Percentiles rank a stretch among this genome's conserved stretches.
Conservation (phyloP, 495 filamentous ascomycete genomes). For the Penicillium desertorum region DNA sequence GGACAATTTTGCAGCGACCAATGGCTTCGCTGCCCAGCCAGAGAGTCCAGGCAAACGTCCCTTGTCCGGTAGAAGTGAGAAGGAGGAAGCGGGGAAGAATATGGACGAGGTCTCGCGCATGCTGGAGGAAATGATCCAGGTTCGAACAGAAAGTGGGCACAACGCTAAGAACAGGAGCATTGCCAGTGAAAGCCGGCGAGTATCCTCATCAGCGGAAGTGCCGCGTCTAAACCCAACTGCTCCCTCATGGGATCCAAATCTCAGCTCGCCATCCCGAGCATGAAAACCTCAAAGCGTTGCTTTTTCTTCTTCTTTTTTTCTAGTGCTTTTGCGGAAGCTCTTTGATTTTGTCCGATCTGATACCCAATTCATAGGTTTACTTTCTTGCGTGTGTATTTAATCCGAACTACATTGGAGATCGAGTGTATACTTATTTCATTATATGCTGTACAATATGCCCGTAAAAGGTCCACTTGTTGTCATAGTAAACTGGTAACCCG, state of each 20-base stretch:
- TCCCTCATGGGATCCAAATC: conserved; percentile 4
- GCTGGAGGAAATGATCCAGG: conserved; percentile 92
- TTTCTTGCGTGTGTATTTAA: conserved; percentile 16
- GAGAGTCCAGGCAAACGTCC: conserved; percentile 22
- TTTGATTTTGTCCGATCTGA: conserved; percentile 25
- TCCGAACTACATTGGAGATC: conserved; percentile 6
- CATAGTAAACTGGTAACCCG: background rate
- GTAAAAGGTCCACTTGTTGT: conserved; percentile 3
- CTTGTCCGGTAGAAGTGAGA: conserved; percentile 19
- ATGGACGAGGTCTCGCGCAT: conserved; percentile 88
- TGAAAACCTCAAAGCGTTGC: background rate
- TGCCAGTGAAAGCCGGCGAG: conserved; percentile 37
- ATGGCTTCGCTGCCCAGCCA: conserved; percentile 17
- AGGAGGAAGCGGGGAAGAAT: conserved; percentile 58
- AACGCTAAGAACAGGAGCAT: conserved; percentile 54
- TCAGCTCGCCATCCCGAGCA: conserved; percentile 15
- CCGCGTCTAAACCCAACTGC: conserved; percentile 30
- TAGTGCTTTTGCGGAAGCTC: conserved; percentile 6
- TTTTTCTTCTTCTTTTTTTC: conserved; percentile 13
- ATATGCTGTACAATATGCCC: background rate
- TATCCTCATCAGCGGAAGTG: conserved; percentile 36
- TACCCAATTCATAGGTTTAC: conserved; percentile 28
- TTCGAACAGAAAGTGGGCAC: conserved; percentile 70
- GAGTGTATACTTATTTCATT: conserved; percentile 1
- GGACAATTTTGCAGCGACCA: conserved; percentile 27